Evolutionary conservation across 1,284 basidiomycete genomes (phyloP).

Genomic region (Naganishia cerealis): DNA sequence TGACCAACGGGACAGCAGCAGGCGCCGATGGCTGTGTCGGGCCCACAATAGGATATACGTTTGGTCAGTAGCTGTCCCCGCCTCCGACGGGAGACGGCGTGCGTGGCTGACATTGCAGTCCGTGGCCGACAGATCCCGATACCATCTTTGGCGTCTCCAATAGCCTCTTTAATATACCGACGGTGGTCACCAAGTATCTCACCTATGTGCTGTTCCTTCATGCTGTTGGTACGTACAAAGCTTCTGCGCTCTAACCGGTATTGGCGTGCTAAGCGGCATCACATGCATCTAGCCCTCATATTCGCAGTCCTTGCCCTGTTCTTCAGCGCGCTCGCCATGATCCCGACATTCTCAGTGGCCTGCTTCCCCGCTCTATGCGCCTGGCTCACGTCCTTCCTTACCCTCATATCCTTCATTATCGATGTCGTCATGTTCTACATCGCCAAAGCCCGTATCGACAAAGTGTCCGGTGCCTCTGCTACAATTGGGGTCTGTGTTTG

Average conservation of each 20-base stretch:
- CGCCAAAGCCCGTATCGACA: conserved; percentile 72
- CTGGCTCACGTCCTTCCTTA: conserved; percentile 67
- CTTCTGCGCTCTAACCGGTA: too few relatives aligned
- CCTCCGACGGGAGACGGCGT: not conserved
- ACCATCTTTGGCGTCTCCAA: conserved; percentile 66
- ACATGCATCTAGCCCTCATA: conserved; percentile 71
- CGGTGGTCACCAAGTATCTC: conserved; percentile 78
- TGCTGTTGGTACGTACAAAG: conserved; percentile 60
- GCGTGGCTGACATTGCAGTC: not conserved
- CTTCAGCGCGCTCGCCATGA: conserved; percentile 77
- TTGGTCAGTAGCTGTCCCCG: conserved; percentile 61
- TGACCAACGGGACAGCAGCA: conserved; percentile 4
- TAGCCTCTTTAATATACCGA: conserved; percentile 75
- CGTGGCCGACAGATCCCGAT: conserved; percentile 68
- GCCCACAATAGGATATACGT: conserved; percentile 75
- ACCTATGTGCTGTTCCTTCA: conserved; percentile 87
- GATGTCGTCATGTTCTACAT: conserved; percentile 82
- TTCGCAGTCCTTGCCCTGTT: conserved; percentile 69
- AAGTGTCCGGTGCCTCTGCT: conserved; percentile 67
- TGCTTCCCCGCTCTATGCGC: conserved; percentile 81
- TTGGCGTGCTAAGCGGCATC: conserved; percentile 55
- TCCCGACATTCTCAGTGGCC: conserved; percentile 77
- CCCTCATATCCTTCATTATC: conserved; percentile 79
- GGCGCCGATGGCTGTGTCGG: conserved; percentile 67
- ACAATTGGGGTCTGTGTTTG: conserved; percentile 75